These are phyloP conservation scores for Neurospora discreta DNA, from an alignment of 495 filamentous ascomycete species.

Conservation along the genomic window DNA sequence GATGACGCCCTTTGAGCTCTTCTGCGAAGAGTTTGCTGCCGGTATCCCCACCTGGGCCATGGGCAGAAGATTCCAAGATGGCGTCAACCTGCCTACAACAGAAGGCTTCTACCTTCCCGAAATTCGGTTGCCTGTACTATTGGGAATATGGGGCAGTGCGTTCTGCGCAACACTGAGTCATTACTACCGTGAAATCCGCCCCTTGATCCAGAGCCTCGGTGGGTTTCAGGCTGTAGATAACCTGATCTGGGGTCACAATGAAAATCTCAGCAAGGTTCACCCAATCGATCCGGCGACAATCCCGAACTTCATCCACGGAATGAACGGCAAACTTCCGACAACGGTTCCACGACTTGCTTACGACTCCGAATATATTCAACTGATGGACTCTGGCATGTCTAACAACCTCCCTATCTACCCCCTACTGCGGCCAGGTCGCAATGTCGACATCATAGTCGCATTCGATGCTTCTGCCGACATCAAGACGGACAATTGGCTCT, in stretches of 20 bases:
- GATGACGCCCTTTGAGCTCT: conserved; percentile 90
- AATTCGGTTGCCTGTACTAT: conserved; percentile 61
- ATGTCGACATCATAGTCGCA: conserved; percentile 76
- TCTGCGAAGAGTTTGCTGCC: conserved; percentile 77
- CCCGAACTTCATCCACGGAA: conserved; percentile 75
- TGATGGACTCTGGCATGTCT: conserved; percentile 97
- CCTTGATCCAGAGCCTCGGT: conserved; percentile 57
- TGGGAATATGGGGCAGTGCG: conserved; percentile 91
- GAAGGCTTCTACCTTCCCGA: conserved; percentile 61
- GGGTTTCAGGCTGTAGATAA: conserved; percentile 72
- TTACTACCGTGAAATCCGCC: conserved; percentile 88
- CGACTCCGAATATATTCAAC: conserved; percentile 56
- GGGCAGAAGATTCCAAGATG: conserved; percentile 68
- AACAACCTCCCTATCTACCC: conserved; percentile 97
- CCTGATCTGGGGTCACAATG: conserved; percentile 70
- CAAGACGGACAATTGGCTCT: conserved; percentile 64
- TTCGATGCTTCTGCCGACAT: conserved; percentile 31
- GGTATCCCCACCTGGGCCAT: conserved; percentile 94
- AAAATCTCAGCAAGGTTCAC: conserved; percentile 79
- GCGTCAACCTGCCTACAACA: conserved; percentile 46
- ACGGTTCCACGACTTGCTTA: conserved; percentile 67
- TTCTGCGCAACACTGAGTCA: conserved; percentile 93
- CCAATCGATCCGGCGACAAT: conserved; percentile 82
- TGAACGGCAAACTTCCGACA: conserved; percentile 60
- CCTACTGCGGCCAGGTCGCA: conserved; percentile 71